Evolutionary conservation across 306 rosid species (phyloP).

Genomic region (Gleditsia sinensis): DNA sequence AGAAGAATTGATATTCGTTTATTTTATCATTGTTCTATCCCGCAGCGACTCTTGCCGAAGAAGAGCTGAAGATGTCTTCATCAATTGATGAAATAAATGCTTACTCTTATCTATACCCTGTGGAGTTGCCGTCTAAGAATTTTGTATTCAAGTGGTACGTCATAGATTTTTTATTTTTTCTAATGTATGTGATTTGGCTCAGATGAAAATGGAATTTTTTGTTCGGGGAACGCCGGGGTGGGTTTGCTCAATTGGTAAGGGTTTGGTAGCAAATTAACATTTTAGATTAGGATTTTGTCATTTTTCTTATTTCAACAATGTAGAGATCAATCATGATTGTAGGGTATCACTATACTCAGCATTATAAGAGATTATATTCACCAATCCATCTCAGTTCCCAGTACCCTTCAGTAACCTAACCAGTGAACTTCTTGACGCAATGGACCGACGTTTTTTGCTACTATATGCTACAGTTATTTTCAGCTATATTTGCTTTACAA

Average conservation of each 20-base stretch:
- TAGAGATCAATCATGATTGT: too few species aligned
- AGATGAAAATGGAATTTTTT: background rate
- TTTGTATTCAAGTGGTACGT: conserved; percentile 78
- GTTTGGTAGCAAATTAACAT: background rate
- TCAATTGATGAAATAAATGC: conserved; percentile 73
- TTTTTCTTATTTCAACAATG: background rate
- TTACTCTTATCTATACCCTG: conserved; percentile 79
- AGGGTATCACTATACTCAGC: too few species aligned
- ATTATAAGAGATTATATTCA: too few species aligned
- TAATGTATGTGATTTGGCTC: background rate
- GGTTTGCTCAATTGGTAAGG: background rate
- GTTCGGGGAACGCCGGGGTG: too few species aligned
- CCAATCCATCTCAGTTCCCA: too few species aligned
- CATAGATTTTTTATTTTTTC: background rate
- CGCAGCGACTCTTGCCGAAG: conserved; percentile 72
- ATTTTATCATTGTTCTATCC: conserved; percentile 10
- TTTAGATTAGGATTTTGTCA: background rate
- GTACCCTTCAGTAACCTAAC: too few species aligned
- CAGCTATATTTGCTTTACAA: background rate
- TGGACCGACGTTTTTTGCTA: conserved; percentile 18
- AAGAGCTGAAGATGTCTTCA: conserved; percentile 66
- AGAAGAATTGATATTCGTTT: conserved; percentile 7
- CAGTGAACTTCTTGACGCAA: too few species aligned
- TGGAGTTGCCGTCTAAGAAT: conserved; percentile 72
- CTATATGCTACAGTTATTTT: background rate